Conservation (phyloP, 345 rosid genomes). For the Ceriops decandra region DNA sequence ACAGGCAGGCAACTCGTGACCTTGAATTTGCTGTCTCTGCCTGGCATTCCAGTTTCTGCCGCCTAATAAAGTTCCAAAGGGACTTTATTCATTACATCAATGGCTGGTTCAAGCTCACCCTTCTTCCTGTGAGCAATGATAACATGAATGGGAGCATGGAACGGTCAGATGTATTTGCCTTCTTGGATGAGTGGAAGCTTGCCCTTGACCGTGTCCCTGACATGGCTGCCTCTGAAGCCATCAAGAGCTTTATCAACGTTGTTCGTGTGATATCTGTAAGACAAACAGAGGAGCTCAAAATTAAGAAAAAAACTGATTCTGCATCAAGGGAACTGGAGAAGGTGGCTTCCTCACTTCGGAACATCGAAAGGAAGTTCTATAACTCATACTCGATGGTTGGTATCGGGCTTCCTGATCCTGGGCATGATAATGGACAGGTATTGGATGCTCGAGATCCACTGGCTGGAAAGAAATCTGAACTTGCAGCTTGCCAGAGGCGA, state of each 20-base stretch:
- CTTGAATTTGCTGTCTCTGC: constrained; percentile 78
- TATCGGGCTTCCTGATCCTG: constrained; percentile 67
- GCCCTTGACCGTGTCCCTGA: constrained; percentile 91
- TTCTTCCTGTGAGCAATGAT: constrained; percentile 64
- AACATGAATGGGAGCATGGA: constrained; percentile 34
- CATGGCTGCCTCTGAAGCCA: constrained; percentile 95
- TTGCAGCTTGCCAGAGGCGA: constrained; percentile 77
- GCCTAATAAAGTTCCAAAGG: constrained; percentile 72
- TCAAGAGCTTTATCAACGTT: constrained; percentile 85
- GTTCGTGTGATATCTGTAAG: constrained; percentile 71
- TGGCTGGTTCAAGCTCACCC: constrained; percentile 89
- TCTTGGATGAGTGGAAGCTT: constrained; percentile 95
- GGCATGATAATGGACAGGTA: constrained; percentile 55
- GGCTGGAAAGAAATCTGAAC: constrained; percentile 75
- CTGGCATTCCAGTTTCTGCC: constrained; percentile 92
- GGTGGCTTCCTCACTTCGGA: constrained; percentile 80
- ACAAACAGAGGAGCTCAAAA: constrained; percentile 79
- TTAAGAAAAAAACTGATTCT: constrained; percentile 66
- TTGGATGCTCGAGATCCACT: constrained; percentile 91
- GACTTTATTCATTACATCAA: constrained; percentile 74
- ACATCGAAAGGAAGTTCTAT: constrained; percentile 87
- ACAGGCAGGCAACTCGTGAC: constrained; percentile 89
- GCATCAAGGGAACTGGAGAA: constrained; percentile 89
- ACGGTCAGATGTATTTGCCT: constrained; percentile 50
- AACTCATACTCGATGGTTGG: constrained; percentile 92